phyloP scores from a whole-genome alignment of 192 early-diverging fungal genomes.

The Entophlyctis helioformis region DNA sequence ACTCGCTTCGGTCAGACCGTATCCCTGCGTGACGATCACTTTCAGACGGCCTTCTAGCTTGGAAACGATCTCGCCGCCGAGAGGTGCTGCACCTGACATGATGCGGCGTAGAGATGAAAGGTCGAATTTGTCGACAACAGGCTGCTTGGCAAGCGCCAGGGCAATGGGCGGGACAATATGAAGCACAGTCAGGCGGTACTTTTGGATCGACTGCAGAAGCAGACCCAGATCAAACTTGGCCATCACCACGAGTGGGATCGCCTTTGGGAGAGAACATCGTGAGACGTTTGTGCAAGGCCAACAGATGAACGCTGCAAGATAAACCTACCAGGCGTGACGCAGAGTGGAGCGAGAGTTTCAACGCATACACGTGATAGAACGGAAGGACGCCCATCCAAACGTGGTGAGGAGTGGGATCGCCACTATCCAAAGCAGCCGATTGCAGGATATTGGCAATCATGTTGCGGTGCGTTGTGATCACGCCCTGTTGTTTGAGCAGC shows the following conservation, averaged over 20 bases:
- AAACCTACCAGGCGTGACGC: no score
- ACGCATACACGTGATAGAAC: conserved; percentile 30
- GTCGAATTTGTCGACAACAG: conserved; percentile 62
- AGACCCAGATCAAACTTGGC: conserved; percentile 58
- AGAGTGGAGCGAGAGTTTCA: conserved; percentile 16
- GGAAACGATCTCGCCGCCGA: conserved; percentile 51
- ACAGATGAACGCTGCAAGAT: no score
- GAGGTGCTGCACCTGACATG: conserved; percentile 71
- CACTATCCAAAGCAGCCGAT: conserved; percentile 7
- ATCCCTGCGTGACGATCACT: conserved; percentile 44
- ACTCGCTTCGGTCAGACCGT: conserved; percentile 62
- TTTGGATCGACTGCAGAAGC: conserved; percentile 54
- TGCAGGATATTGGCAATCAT: conserved; percentile 66
- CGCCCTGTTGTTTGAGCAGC: conserved; percentile 8
- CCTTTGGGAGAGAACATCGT: conserved; percentile 32
- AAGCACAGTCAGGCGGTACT: conserved; percentile 45
- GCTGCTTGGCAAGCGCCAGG: conserved; percentile 66
- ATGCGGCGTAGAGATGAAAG: conserved; percentile 50
- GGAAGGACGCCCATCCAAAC: conserved; percentile 46
- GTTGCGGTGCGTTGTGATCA: conserved; percentile 71
- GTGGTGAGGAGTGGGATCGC: background rate
- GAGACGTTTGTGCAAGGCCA: no score
- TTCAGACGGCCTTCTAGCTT: conserved; percentile 41
- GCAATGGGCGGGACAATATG: conserved; percentile 58
- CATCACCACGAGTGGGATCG: conserved; percentile 54